Evolutionary conservation across 148 eudicot species (phyloP), one percentile per base, ranked within the genome.

Genomic region (Silene latifolia): DNA sequence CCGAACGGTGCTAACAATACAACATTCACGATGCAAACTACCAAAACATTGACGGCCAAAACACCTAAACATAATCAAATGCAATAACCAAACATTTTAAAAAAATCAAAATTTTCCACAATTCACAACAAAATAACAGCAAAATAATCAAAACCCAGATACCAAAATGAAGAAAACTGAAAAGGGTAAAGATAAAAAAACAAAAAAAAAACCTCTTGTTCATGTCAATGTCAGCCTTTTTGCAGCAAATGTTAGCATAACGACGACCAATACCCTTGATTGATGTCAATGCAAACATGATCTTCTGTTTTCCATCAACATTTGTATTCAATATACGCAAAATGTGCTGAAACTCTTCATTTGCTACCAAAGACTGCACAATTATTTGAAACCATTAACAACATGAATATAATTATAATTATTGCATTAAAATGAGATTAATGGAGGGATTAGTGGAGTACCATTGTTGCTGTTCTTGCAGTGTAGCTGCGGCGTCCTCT

Each of bases 241-340:
- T 93, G 82, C 98, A 93, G 68, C 92, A 94, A 63, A 93, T 89
- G 74, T 93, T 93, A 72, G 98, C 85, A 74, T 86, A 93, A 75
- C 98, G 97, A 24, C 98, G 97, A 9, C 98, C 98, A 59, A 93
- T 89, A 89, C 98, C 98, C 77, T 93, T 93, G 85, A 93, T 93
- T 2, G 98, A 89, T 56, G 98, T 93, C 85, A 93, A 68, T n/a
- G 98, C 98, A 76, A 86, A 93, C 98, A 93, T 91, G 76, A 93
- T 91, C 89, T 91, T 93, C 81, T 93, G 94, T 51, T 93, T 93
- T 0, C 98, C 98, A 72, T 93, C 98, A 13, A 93, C 98, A 71
- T 93, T 93, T 23, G 98, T 93, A 81, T 93, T 93, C 87, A 87
- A 85, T 54, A 93, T 77, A 82, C 98, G 98, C 71, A 93, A 84